phyloP scores from a whole-genome alignment of 169 alveolate genomes.

The Perkinsus chesapeaki region DNA sequence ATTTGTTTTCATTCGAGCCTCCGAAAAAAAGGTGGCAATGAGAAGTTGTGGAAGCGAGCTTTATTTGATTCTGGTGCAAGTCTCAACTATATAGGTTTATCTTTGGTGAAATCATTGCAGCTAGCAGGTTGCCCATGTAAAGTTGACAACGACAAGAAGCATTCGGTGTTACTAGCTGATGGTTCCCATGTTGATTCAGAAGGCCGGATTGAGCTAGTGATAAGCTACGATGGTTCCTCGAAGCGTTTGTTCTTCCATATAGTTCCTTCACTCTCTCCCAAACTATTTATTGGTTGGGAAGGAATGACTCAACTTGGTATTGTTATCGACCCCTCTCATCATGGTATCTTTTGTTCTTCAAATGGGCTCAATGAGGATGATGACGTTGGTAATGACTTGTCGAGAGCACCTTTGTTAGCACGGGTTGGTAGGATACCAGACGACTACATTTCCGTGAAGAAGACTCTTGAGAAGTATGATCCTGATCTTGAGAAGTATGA shows the following conservation, averaged over 20 bases:
- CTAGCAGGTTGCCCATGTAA: neutral
- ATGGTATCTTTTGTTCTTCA: neutral
- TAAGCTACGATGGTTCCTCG: neutral
- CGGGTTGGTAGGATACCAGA: neutral
- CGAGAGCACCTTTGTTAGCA: neutral
- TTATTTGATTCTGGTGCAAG: neutral
- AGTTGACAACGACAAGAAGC: neutral
- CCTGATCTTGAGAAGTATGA: neutral
- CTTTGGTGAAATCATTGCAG: neutral
- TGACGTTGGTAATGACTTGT: neutral
- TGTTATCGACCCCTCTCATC: neutral
- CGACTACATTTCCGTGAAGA: neutral
- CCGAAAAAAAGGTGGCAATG: neutral
- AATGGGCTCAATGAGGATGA: too few species aligned
- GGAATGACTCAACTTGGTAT: neutral
- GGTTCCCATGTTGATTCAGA: neutral
- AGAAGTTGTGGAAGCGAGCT: neutral
- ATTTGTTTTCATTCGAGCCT: neutral
- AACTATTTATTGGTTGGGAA: neutral
- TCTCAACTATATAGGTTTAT: neutral
- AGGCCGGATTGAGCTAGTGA: neutral
- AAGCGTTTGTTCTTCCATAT: neutral
- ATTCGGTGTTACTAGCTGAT: neutral
- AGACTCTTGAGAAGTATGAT: neutral
- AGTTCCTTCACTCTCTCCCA: neutral